Evolutionary conservation across 176 grass and related monocot species (phyloP).

Genomic region (Puya raimondii): DNA sequence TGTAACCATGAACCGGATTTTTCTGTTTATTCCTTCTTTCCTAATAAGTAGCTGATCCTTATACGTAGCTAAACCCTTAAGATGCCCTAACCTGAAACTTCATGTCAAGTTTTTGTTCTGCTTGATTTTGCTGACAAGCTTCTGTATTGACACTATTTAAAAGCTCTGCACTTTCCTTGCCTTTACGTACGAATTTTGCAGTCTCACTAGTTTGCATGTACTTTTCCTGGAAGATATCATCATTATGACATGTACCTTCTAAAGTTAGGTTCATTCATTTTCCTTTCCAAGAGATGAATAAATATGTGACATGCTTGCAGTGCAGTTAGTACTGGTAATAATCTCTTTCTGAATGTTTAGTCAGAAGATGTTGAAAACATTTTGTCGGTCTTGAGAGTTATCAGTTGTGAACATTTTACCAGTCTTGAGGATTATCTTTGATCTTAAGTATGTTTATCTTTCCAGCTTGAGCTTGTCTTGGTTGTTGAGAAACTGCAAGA

Average conservation of each 20-base stretch:
- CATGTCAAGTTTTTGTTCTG: no score
- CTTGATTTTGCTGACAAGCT: background rate
- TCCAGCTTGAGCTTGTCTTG: slow-evolving; percentile 85
- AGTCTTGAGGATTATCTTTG: slow-evolving; percentile 9
- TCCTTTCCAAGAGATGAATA: background rate
- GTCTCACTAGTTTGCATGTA: no score
- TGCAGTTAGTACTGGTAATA: background rate
- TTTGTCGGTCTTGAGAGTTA: background rate
- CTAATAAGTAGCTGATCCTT: no score
- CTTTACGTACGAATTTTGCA: no score
- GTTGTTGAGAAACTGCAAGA: slow-evolving; percentile 97
- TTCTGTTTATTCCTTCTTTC: no score
- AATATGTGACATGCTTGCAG: background rate
- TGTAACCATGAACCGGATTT: no score
- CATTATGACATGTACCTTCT: no score
- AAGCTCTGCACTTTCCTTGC: no score
- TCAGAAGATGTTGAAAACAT: background rate
- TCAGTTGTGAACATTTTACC: slow-evolving; percentile 6
- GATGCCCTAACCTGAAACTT: no score
- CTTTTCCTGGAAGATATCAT: no score
- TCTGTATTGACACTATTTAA: background rate
- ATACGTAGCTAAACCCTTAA: no score
- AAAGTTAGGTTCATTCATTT: no score
- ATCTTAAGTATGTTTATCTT: slow-evolving; percentile 18
- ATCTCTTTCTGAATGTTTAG: background rate